phyloP scores from a whole-genome alignment of 2,329 filamentous ascomycete species.

The Aspergillus latus region DNA sequence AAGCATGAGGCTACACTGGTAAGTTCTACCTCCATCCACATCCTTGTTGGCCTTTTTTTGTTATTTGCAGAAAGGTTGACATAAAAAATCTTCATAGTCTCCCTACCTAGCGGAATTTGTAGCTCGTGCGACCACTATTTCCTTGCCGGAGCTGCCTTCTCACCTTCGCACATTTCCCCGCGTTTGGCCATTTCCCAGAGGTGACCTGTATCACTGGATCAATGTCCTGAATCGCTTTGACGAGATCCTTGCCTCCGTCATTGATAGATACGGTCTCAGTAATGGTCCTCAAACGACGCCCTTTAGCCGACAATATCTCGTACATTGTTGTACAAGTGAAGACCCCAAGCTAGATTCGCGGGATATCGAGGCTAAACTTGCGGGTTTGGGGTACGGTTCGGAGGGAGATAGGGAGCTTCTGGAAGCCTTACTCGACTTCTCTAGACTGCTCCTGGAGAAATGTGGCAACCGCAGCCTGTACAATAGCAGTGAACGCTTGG shows the following conservation, averaged over 20 bases:
- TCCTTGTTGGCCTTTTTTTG: background rate
- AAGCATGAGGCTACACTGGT: conserved; percentile 55
- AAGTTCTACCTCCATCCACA: conserved; percentile 27
- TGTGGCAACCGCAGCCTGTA: conserved; percentile 97
- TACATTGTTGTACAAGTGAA: conserved; percentile 57
- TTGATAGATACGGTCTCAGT: conserved; percentile 73
- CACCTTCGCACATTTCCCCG: conserved; percentile 78
- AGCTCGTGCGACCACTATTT: conserved; percentile 59
- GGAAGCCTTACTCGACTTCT: conserved; percentile 79
- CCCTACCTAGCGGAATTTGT: conserved; percentile 84
- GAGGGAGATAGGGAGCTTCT: conserved; percentile 81
- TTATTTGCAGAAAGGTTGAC: background rate
- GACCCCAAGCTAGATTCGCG: conserved; percentile 56
- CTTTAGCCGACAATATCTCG: conserved; percentile 55
- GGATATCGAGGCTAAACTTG: conserved; percentile 55
- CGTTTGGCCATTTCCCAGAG: conserved; percentile 91
- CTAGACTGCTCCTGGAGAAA: conserved; percentile 82
- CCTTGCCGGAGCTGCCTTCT: conserved; percentile 73
- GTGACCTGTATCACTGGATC: conserved; percentile 98
- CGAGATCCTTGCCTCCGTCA: conserved; percentile 78
- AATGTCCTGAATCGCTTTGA: conserved; percentile 91
- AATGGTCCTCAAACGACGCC: conserved; percentile 76
- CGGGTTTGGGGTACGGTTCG: conserved; percentile 61
- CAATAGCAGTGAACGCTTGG: conserved; percentile 85
- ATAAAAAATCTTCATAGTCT: conserved; percentile 59